Conservation (phyloP, 1,284 basidiomycete genomes). For the Rhodofomes roseus region DNA sequence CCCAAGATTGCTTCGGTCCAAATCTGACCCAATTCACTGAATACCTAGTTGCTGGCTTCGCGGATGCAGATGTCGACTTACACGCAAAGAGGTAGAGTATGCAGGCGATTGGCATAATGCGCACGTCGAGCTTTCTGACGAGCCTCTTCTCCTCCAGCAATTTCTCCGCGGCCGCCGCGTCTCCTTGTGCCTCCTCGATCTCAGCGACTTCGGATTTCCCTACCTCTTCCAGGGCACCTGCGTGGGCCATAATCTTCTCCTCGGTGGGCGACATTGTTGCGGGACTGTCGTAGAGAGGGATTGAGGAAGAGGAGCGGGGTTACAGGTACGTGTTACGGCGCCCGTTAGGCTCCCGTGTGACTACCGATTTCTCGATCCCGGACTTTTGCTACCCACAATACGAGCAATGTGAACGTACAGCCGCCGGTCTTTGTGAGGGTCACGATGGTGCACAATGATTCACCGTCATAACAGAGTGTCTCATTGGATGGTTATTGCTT, state of each 20-base stretch:
- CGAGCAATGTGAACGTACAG: too few species aligned
- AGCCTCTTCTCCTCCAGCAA: conserved; percentile 49
- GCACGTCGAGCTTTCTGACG: conserved; percentile 60
- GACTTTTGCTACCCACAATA: too few species aligned
- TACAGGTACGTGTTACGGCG: neutral
- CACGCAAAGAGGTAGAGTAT: conserved; percentile 74
- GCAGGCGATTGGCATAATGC: conserved; percentile 69
- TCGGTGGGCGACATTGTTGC: conserved; percentile 3
- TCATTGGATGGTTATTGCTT: too few species aligned
- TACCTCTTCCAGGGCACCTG: conserved; percentile 6
- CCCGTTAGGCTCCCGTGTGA: neutral
- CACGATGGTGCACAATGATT: too few species aligned
- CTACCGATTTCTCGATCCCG: neutral
- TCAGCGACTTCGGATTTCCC: neutral
- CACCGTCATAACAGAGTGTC: too few species aligned
- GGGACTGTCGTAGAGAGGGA: neutral
- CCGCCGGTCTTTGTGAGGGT: too few species aligned
- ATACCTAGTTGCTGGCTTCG: neutral
- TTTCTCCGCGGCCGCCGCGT: conserved; percentile 7
- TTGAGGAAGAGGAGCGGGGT: neutral
- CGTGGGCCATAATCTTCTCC: conserved; percentile 8
- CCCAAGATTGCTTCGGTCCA: conserved; percentile 73
- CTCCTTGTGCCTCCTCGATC: conserved; percentile 4
- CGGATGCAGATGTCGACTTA: conserved; percentile 29
- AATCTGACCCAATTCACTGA: conserved; percentile 36